These are phyloP conservation scores for Torulaspora maleeae DNA, from an alignment of 805 yeast genomes.

Conservation along the genomic window DNA sequence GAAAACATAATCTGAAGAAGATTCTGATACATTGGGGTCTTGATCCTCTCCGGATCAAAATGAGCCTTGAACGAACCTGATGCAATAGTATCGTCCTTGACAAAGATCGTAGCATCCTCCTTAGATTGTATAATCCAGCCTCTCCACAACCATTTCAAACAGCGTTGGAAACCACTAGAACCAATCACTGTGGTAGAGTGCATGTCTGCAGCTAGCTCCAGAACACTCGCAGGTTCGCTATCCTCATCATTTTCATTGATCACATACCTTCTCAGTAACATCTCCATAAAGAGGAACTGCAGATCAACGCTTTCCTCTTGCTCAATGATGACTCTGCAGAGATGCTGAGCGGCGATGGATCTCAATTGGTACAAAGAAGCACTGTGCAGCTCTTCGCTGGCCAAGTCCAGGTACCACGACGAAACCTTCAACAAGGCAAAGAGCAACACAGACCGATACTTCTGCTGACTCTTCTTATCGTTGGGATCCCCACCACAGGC, in stretches of 20 bases:
- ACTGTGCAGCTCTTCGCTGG: constrained; percentile 58
- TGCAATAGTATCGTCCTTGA: constrained; percentile 55
- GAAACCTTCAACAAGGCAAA: constrained; percentile 72
- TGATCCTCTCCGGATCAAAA: constrained; percentile 77
- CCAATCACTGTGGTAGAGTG: constrained; percentile 74
- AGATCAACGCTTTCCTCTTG: constrained; percentile 47
- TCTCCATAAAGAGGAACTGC: constrained; percentile 53
- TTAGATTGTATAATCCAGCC: constrained; percentile 86
- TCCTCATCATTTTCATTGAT: constrained; percentile 61
- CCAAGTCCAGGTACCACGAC: constrained; percentile 67
- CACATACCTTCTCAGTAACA: constrained; percentile 71
- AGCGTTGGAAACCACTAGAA: constrained; percentile 77
- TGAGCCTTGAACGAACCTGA: constrained; percentile 54
- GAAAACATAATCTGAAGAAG: constrained; percentile 64
- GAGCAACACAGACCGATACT: constrained; percentile 62
- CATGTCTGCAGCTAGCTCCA: constrained; percentile 82
- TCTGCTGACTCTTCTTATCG: constrained; percentile 49
- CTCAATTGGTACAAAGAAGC: constrained; percentile 57
- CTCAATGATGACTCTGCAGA: constrained; percentile 70
- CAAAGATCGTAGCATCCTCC: constrained; percentile 63
- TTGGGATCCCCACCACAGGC: constrained; percentile 79
- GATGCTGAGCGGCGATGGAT: constrained; percentile 63
- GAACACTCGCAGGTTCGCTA: constrained; percentile 61
- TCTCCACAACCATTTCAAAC: constrained; percentile 86
- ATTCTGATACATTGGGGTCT: constrained; percentile 81